Base-by-base conservation (phyloP, 2,329 filamentous ascomycete species). In the Colletotrichum eremochloae region DNA sequence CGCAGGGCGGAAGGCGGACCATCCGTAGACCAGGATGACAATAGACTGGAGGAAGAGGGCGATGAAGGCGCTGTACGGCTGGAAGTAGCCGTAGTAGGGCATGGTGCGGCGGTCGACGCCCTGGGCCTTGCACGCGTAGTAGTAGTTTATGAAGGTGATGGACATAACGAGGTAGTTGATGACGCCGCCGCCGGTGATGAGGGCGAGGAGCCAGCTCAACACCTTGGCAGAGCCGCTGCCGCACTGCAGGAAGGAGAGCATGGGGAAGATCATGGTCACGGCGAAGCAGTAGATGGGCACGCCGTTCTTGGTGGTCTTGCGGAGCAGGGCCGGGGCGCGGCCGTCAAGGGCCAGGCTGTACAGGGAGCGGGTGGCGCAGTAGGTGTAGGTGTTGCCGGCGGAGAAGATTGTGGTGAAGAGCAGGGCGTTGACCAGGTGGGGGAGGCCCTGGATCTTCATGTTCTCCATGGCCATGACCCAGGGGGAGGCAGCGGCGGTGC, bases 1-100 rank as follows among this genome's bases (percentile, higher is more conserved):
- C 2, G 73, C 79, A 3, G 89, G 89, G 53, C 86, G 90, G 80
- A 92, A 92, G 66, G 86, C 89, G 75, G 81, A 86, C 88, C 88
- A 92, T 2, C 91, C 90, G 75, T 92, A 90, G 0, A 91, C 85
- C 1, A 92, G 82, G 4, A 92, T 86, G 12, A 93, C 82, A 36
- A 92, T 84, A 66, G 79, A 83, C 77, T 91, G 91, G 50, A 92
- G 82, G 0, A 87, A 73, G 18, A 92, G 84, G 7, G 85, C 87
- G 24, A 89, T 76, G 77, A 88, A 86, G 0, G 90, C 90, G 0
- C 90, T 90, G 69, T 84, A 87, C 0, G 91, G 91, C 72, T 92
- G 92, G 0, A 90, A 91, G 88, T 89, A 91, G 76, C 92, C 92
- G 72, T 86, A 88, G 81, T 90, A 92, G 0, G 90, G 90, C 0